phyloP scores from a whole-genome alignment of 345 rosid genomes.

The Aurinia saxatilis region DNA sequence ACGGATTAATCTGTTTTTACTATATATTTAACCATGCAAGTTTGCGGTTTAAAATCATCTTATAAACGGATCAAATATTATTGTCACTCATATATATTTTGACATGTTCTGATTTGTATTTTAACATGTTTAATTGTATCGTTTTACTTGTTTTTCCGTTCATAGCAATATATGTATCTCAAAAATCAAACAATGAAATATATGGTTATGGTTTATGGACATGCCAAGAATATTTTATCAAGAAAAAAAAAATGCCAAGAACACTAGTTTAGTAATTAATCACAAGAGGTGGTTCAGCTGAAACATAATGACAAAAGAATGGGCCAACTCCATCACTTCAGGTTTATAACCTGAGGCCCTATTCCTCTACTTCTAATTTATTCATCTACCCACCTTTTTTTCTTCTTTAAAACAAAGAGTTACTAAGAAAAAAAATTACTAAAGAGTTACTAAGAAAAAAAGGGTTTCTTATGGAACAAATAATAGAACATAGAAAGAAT shows the following conservation, averaged over 20 bases:
- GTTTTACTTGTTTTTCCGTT: too few relatives aligned
- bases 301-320: conserved; percentile 17
- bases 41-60: too few relatives aligned
- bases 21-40: too few relatives aligned
- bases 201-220: not conserved
- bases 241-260: too few relatives aligned
- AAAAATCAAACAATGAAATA: not conserved
- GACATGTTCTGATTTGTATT: too few relatives aligned
- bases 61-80: too few relatives aligned
- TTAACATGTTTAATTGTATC: too few relatives aligned
- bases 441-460: too few relatives aligned
- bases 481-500: not conserved
- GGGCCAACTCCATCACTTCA: conserved; percentile 25
- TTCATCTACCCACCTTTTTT: conserved; percentile 4
- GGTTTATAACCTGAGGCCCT: conserved; percentile 15
- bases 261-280: too few relatives aligned
- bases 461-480: not conserved
- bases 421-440: not conserved
- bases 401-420: not conserved
- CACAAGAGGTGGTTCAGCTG: conserved; percentile 9
- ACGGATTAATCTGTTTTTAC: too few relatives aligned
- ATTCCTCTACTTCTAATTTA: not conserved
- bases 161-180: not conserved
- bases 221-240: not conserved
- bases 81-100: too few relatives aligned